Evolutionary conservation across 768 basidiomycete species (phyloP).

Genomic region (Dioszegia hungarica): DNA sequence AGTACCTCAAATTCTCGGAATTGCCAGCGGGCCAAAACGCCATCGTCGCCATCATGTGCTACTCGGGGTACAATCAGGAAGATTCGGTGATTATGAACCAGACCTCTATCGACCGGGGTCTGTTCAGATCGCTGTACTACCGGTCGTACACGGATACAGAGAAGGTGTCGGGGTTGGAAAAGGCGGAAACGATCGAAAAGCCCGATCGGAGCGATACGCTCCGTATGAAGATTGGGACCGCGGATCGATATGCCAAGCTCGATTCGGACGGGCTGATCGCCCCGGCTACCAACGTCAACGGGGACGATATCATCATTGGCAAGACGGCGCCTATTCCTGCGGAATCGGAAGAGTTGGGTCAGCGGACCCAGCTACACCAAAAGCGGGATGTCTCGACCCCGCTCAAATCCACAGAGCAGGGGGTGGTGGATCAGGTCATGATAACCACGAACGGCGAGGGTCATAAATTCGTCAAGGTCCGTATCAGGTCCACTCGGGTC

Average conservation of each 20-base stretch:
- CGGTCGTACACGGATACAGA: slow-evolving; percentile 97
- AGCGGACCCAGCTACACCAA: slow-evolving; percentile 86
- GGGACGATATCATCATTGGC: slow-evolving; percentile 98
- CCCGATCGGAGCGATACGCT: slow-evolving; percentile 87
- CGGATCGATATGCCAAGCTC: slow-evolving; percentile 76
- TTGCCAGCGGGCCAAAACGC: slow-evolving; percentile 99
- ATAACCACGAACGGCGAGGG: slow-evolving; percentile 95
- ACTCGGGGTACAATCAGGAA: slow-evolving; percentile 99
- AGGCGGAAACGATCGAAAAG: slow-evolving; percentile 94
- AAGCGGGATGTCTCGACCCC: slow-evolving; percentile 96
- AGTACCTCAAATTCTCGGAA: slow-evolving; percentile 97
- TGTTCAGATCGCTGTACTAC: slow-evolving; percentile 98
- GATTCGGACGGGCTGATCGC: slow-evolving; percentile 95
- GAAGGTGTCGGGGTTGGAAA: slow-evolving; percentile 88
- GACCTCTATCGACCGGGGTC: slow-evolving; percentile 92
- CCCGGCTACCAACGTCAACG: slow-evolving; percentile 86
- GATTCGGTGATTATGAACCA: slow-evolving; percentile 99
- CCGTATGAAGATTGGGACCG: slow-evolving; percentile 91
- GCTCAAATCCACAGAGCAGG: slow-evolving; percentile 94
- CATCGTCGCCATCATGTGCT: slow-evolving; percentile 95
- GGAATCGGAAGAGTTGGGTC: slow-evolving; percentile 94
- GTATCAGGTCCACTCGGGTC: slow-evolving; percentile 89
- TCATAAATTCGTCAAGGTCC: slow-evolving; percentile 96
- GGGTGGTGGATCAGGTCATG: slow-evolving; percentile 94
- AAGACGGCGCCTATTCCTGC: slow-evolving; percentile 97